Evolutionary conservation across 169 alveolate genomes (phyloP), one percentile per base, ranked within the genome.

Genomic region (Cryptosporidium felis): DNA sequence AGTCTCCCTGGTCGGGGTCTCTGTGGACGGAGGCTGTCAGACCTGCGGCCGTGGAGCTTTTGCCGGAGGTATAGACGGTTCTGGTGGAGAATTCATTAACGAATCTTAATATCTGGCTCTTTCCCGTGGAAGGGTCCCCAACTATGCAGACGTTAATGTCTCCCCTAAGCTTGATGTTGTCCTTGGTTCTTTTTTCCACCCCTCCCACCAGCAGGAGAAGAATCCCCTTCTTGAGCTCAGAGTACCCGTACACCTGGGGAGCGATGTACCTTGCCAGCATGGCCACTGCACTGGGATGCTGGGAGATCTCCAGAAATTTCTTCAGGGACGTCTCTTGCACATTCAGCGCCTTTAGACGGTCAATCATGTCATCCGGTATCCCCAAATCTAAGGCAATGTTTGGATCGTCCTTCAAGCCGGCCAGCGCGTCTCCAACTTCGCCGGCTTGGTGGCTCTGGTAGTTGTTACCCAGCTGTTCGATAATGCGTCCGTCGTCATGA

Each of bases 111-210:
- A 97, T 95, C 88, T 97, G 97, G 65, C 98, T 93, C 91, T 97
- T 97, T 1, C 99, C 99, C n/a, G 99, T 97, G 21, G 98, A 94
- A 3, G 99, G 99, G 85, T 97, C 99, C 4, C 99, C 99, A n/a
- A 97, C 99, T 34, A 97, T 90, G 81, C 99, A 96, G 89, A 97
- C 92, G 82, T 97, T 97, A 12, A 97, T 94, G 85, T 97, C 99
- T 60, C 99, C 99, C 91, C 99, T 94, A 34, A 95, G 80, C 66
- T 95, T 93, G 28, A 93, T 95, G 51, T 97, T 96, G 90, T 96
- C 98, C 42, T 91, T 85, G 4, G 99, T 96, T 51, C 93, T 92
- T 88, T 97, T 97, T 89, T 96, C 94, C 2, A 96, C 97, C 36
- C 99, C 99, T 12, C 99, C 99, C 40, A 95, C 94, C 92, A 98